A percentile compares a stretch with the other conserved stretches of the same genome.
phyloP scores from a whole-genome alignment of 2,329 filamentous ascomycete species.

The Trichoderma simmonsii region DNA sequence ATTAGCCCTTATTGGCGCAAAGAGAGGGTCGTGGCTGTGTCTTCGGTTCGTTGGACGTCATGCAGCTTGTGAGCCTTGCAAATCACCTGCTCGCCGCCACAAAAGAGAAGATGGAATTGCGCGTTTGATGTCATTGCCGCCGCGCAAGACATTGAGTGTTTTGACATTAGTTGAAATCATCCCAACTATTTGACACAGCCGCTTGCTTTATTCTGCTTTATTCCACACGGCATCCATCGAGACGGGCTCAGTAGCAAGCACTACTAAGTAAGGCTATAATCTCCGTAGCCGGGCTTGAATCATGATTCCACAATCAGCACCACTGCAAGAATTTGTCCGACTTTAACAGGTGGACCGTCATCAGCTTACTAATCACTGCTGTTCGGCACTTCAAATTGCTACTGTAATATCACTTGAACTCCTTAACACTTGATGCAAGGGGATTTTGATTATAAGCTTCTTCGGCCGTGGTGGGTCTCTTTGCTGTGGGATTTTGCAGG shows the following conservation, averaged over 20 bases:
- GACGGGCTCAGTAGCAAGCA: too few relatives aligned
- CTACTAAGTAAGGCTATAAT: neutral
- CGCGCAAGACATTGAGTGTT: neutral
- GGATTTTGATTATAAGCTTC: neutral
- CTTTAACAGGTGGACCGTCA: neutral
- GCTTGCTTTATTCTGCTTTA: neutral
- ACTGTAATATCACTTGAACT: neutral
- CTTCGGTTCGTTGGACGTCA: neutral
- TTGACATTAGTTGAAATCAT: neutral
- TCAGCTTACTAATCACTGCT: neutral
- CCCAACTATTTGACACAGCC: neutral
- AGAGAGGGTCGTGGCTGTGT: constrained; percentile 17
- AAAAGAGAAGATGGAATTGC: neutral
- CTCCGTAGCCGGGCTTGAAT: neutral
- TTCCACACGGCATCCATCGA: neutral
- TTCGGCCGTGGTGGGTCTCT: neutral
- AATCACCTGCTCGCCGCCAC: neutral
- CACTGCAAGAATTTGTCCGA: neutral
- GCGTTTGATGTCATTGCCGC: neutral
- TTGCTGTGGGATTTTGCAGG: neutral
- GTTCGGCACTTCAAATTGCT: neutral
- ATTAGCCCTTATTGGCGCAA: constrained; percentile 2
- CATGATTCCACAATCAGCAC: neutral
- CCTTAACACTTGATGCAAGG: neutral
- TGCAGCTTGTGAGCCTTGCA: constrained; percentile 2